phyloP scores from a whole-genome alignment of 75 land plant species.

The Selaginella moellendorffii region DNA sequence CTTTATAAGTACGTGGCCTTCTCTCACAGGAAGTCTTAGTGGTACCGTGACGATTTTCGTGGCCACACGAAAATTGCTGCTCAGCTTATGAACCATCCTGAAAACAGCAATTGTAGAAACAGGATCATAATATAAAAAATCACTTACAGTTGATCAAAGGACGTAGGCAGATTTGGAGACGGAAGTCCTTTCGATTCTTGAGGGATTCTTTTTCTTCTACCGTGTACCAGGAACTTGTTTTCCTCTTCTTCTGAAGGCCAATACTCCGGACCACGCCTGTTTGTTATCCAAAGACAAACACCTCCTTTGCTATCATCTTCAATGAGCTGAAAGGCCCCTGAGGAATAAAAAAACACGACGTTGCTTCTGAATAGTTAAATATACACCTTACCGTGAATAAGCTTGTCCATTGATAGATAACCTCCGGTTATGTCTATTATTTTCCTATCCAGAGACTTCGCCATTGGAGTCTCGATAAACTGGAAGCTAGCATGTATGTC shows the following conservation, averaged over 20 bases:
- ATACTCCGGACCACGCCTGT: constrained; percentile 63
- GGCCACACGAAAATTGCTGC: constrained; percentile 52
- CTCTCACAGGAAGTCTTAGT: constrained; percentile 44
- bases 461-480: not conserved
- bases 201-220: not conserved
- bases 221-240: constrained; percentile 32
- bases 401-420: not conserved
- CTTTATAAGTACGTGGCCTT: constrained; percentile 69
- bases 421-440: not conserved
- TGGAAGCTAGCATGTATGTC: no score
- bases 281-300: constrained; percentile 79
- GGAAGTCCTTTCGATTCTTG: not conserved
- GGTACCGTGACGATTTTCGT: constrained; percentile 43
- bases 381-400: no score
- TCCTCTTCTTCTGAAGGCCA: constrained; percentile 77
- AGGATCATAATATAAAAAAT: not conserved
- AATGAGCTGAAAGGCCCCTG: constrained; percentile 77
- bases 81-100: not conserved
- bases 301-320: constrained; percentile 83
- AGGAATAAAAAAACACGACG: not conserved
- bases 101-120: not conserved
- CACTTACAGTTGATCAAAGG: not conserved
- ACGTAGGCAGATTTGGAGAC: not conserved
- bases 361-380: no score
- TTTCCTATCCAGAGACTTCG: not conserved